A percentile compares a stretch with the other conserved stretches of the same genome.
phyloP scores from a whole-genome alignment of 2,329 filamentous ascomycete genomes.

The Pestalotiopsis sp. region DNA sequence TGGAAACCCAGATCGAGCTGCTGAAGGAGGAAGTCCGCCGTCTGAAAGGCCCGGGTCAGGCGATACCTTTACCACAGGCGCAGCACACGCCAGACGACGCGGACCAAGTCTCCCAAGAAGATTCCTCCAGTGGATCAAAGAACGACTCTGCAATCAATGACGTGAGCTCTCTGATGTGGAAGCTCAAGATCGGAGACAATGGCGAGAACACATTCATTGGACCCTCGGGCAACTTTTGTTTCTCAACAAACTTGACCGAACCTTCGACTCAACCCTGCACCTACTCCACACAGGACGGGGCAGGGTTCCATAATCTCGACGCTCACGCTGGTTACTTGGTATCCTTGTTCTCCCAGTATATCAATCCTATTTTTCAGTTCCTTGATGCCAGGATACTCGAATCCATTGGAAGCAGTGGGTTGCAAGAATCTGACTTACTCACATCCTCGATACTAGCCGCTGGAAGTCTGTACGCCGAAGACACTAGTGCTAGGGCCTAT shows the following conservation, averaged over 20 bases:
- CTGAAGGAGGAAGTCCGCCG: background rate
- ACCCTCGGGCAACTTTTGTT: background rate
- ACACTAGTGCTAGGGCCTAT: background rate
- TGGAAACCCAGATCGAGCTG: background rate
- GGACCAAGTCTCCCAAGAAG: background rate
- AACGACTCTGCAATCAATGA: background rate
- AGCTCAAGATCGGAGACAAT: background rate
- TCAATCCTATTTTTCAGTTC: background rate
- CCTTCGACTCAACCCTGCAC: background rate
- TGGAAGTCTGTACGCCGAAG: background rate
- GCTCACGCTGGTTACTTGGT: background rate
- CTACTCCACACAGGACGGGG: background rate
- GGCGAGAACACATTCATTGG: background rate
- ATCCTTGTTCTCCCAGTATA: background rate
- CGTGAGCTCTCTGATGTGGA: conserved; percentile 3
- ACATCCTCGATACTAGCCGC: background rate
- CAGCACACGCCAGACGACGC: background rate
- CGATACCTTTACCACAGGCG: background rate
- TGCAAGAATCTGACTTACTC: background rate
- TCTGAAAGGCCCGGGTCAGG: background rate
- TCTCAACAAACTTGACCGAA: background rate
- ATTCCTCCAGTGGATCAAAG: background rate
- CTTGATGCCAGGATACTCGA: background rate
- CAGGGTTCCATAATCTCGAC: background rate
- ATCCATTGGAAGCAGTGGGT: background rate